These are phyloP conservation scores for Colletotrichum sp. DNA, from an alignment of 2,329 filamentous ascomycete species.

Conservation along the genomic window DNA sequence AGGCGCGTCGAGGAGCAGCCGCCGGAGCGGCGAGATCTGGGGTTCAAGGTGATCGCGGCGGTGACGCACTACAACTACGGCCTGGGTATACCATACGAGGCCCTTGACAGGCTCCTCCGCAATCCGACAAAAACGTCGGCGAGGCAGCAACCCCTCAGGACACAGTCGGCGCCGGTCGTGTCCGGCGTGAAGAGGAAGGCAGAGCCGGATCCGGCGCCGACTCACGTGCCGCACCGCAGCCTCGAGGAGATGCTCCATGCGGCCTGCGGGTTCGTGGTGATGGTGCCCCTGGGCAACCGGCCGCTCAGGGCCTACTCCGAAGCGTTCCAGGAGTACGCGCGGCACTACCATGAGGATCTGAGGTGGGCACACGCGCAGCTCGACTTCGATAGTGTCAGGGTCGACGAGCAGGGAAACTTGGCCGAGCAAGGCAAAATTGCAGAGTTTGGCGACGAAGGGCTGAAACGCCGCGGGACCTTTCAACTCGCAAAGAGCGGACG, in stretches of 20 bases:
- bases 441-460: not conserved
- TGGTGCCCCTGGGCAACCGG: not conserved
- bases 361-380: not conserved
- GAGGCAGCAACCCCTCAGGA: not conserved
- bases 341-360: not conserved
- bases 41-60: not conserved
- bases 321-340: not conserved
- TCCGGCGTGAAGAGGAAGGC: not conserved
- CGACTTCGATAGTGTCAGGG: not conserved
- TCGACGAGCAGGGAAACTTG: not conserved
- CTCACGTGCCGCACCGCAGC: not conserved
- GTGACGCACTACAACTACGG: not conserved
- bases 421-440: not conserved
- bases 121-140: not conserved
- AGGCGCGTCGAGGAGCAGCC: not conserved
- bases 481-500: not conserved
- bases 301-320: not conserved
- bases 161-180: not conserved
- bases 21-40: not conserved
- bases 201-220: too few species aligned
- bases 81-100: not conserved
- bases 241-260: conserved; percentile 3
- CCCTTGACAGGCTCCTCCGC: not conserved
- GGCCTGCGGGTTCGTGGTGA: not conserved
- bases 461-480: not conserved